Evolutionary conservation across 176 grass and related monocot genomes (phyloP).

Genomic region (Olyra latifolia): DNA sequence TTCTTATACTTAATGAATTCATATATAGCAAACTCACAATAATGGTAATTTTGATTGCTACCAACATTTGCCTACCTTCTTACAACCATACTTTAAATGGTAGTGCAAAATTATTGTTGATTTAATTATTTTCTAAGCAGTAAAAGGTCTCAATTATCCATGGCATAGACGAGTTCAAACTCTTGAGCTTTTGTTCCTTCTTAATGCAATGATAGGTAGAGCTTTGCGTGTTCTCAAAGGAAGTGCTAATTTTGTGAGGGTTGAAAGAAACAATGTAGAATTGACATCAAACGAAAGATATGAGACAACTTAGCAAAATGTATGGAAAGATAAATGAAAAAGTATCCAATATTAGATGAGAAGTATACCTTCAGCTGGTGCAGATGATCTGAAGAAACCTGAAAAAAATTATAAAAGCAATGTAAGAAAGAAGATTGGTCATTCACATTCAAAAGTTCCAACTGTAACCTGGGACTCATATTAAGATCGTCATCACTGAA

Average conservation of each 20-base stretch:
- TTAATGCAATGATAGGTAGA: not conserved
- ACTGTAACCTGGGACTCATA: conserved; percentile 3
- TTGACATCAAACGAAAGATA: not conserved
- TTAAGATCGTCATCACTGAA: not conserved
- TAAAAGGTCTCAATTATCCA: not conserved
- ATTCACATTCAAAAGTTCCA: conserved; percentile 8
- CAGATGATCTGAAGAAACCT: conserved; percentile 35
- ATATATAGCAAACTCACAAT: not conserved
- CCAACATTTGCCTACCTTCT: not conserved
- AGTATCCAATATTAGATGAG: conserved; percentile 4
- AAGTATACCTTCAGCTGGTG: conserved; percentile 51
- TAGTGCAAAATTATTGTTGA: not conserved
- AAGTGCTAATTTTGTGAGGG: not conserved
- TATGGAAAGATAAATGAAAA: conserved; percentile 11
- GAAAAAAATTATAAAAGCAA: conserved; percentile 20
- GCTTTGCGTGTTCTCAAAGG: not conserved
- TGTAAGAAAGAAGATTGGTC: not conserved
- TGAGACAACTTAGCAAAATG: not conserved
- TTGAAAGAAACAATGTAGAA: not conserved
- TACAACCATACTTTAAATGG: not conserved
- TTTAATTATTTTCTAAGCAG: not conserved
- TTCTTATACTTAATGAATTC: not conserved
- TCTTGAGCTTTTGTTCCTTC: not conserved
- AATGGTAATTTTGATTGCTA: not conserved
- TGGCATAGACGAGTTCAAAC: not conserved